Base-by-base conservation (phyloP, 805 yeast species). In the Starmerella etchellsii region DNA sequence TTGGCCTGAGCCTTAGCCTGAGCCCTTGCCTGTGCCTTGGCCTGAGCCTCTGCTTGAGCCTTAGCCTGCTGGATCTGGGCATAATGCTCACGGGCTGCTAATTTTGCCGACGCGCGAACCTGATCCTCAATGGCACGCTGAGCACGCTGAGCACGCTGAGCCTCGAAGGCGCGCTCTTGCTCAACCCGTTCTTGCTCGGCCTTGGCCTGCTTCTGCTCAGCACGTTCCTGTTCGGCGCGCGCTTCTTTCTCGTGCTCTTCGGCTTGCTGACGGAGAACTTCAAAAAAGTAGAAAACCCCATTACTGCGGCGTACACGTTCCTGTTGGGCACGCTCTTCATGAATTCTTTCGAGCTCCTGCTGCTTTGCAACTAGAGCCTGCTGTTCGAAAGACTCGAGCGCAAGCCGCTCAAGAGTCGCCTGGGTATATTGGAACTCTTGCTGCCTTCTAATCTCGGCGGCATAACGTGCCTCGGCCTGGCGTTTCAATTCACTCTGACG, bases 11-110 rank as follows among this genome's bases (percentile, higher is more conserved):
- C 8, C 19, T 11, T 13, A 6, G 19, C 14, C 6, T 10, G 15
- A 13, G 15, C 30, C 30, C 6, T 10, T 7, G 30, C 30, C n/a
- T n/a, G 30, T 8, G 26, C 26, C 11, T 11, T 24, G 11, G 26
- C 26, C 11, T 9, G 26, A 9, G 26, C 26, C 30, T 27, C 20
- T 4, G 19, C 32, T 11, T 29, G 21, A 14, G 19, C 21, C 21
- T 29, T 6, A 19, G n/a, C 9, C 9, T 11, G 6, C n/a, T 29
- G 32, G 7, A 16, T 7, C 6, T 4, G 8, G 4, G 21, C 32
- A 15, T 20, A 31, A 25, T 31, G 34, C 7, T n/a, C 34, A 14
- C 34, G 34, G 6, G 34, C 34, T 15, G 34, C 34, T n/a, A 19
- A 7, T 25, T 10, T 31, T 9, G 34, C 34, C 7, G 23, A 21